Conservation (phyloP, 257 asterid genomes). For the Ligustrum vulgare region DNA sequence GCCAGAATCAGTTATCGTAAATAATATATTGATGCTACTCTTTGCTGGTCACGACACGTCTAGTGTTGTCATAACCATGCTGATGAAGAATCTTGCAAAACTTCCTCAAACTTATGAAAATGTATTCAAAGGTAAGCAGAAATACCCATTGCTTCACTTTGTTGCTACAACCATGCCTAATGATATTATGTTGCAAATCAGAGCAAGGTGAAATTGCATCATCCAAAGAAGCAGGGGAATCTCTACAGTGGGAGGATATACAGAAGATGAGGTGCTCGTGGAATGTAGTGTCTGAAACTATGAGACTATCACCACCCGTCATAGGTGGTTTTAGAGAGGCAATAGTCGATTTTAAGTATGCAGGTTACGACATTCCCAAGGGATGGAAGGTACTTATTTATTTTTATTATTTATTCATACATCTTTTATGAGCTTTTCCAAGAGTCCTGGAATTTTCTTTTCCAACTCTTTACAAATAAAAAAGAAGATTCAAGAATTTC, state of each 20-base stretch:
- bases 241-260: conserved; percentile 73
- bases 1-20: conserved; percentile 56
- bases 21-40: conserved; percentile 68
- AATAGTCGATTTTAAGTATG: conserved; percentile 51
- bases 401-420: neutral
- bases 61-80: conserved; percentile 51
- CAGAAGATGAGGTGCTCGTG: conserved; percentile 88
- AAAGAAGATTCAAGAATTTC: neutral
- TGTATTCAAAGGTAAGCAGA: conserved; percentile 51
- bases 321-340: conserved; percentile 69
- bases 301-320: conserved; percentile 59
- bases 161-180: neutral
- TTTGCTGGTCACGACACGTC: conserved; percentile 89
- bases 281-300: conserved; percentile 65
- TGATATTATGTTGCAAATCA: conserved; percentile 15
- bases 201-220: conserved; percentile 70
- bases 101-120: conserved; percentile 58
- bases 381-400: conserved; percentile 73
- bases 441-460: neutral
- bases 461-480: neutral
- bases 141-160: neutral
- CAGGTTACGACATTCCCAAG: conserved; percentile 70
- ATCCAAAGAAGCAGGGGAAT: conserved; percentile 43
- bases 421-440: neutral
- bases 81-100: conserved; percentile 61